These are phyloP conservation scores for Lichenothelia convexa DNA, from an alignment of 495 filamentous ascomycete species.

Conservation along the genomic window DNA sequence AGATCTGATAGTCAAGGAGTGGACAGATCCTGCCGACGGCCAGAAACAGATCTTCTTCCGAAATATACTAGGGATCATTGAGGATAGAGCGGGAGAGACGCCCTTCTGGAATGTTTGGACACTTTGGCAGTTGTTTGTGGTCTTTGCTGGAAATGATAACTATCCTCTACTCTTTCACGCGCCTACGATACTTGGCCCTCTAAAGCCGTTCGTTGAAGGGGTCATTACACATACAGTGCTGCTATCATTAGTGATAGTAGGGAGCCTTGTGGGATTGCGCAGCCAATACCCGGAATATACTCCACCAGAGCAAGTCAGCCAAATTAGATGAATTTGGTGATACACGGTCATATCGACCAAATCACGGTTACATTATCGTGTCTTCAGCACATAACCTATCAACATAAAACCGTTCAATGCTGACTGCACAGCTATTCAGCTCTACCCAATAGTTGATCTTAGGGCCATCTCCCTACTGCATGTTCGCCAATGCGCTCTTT, in stretches of 20 bases:
- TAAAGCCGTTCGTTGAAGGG: neutral
- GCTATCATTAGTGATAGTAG: neutral
- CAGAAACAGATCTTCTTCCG: conserved; percentile 3
- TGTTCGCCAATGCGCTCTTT: no score
- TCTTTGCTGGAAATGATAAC: neutral
- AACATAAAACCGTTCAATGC: no score
- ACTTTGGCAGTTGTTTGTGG: neutral
- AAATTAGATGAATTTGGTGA: no score
- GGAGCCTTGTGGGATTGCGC: neutral
- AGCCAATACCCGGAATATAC: neutral
- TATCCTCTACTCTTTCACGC: neutral
- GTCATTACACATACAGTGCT: neutral
- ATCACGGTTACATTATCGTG: no score
- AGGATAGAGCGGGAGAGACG: neutral
- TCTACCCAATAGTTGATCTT: no score
- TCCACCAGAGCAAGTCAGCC: neutral
- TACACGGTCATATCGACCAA: no score
- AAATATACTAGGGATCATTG: conserved; percentile 1
- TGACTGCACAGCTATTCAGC: no score
- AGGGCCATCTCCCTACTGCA: no score
- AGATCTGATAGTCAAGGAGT: neutral
- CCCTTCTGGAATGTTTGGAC: neutral
- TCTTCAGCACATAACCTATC: no score
- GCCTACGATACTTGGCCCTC: neutral
- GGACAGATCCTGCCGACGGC: conserved; percentile 1